Percentiles rank a stretch among this genome's conserved stretches.
These are phyloP conservation scores for Elsinoe perseae DNA, from an alignment of 2,329 filamentous ascomycete genomes.

Conservation along the genomic window DNA sequence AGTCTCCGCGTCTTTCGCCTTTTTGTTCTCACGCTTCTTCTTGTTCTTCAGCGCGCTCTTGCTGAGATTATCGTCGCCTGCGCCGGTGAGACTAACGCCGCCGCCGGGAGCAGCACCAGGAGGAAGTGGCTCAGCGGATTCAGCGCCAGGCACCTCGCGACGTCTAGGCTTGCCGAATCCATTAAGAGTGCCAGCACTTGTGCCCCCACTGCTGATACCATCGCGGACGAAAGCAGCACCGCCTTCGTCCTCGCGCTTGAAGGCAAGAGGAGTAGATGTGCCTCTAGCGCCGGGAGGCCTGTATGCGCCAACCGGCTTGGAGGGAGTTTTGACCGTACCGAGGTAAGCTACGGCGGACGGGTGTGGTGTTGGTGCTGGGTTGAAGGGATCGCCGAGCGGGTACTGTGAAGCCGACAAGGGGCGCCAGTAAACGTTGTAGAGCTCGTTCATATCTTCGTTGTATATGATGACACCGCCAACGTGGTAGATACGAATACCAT, in stretches of 20 bases:
- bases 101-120: conserved; percentile 63
- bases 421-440: conserved; percentile 83
- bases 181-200: conserved; percentile 52
- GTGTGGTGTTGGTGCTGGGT: conserved; percentile 68
- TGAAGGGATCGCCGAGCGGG: conserved; percentile 62
- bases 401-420: conserved; percentile 59
- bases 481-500: conserved; percentile 93
- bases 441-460: conserved; percentile 86
- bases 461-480: conserved; percentile 85
- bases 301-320: conserved; percentile 95
- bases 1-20: conserved; percentile 66
- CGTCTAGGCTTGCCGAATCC: conserved; percentile 70
- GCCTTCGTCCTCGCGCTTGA: conserved; percentile 96
- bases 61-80: conserved; percentile 65
- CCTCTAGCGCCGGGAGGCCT: conserved; percentile 89
- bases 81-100: conserved; percentile 55
- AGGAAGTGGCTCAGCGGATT: conserved; percentile 56
- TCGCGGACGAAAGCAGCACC: conserved; percentile 82
- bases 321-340: conserved; percentile 82
- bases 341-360: conserved; percentile 74
- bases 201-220: conserved; percentile 53
- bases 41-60: conserved; percentile 92
- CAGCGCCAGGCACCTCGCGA: conserved; percentile 79
- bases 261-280: conserved; percentile 78
- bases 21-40: conserved; percentile 95